Conservation (phyloP, 2,329 filamentous ascomycete genomes). For the Colletotrichum sp. region DNA sequence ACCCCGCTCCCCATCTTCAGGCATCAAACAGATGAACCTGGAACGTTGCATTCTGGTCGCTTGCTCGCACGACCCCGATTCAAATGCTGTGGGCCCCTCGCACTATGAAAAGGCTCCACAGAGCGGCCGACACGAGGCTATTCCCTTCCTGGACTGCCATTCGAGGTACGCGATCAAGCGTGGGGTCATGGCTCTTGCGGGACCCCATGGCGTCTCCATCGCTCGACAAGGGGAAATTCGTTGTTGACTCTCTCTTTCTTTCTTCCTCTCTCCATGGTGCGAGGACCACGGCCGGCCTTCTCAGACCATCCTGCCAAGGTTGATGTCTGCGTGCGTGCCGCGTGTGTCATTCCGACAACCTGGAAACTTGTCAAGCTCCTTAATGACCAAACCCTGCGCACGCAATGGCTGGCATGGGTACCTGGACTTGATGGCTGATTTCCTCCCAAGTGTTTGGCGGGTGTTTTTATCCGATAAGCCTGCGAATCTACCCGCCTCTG, state of each 20-base stretch:
- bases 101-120: neutral
- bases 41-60: neutral
- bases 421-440: neutral
- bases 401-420: neutral
- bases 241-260: neutral
- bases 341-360: neutral
- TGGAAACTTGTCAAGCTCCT: neutral
- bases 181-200: neutral
- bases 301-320: neutral
- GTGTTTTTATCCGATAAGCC: neutral
- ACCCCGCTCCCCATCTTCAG: neutral
- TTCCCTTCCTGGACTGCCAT: neutral
- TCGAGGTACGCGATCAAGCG: neutral
- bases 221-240: neutral
- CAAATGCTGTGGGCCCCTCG: neutral
- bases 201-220: neutral
- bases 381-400: neutral
- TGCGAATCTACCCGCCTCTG: neutral
- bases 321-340: neutral
- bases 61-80: neutral
- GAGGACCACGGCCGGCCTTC: neutral
- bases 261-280: neutral
- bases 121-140: constrained; percentile 1
- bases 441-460: neutral
- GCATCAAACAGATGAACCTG: neutral